Base-by-base conservation (phyloP, 2,329 filamentous ascomycete genomes). In the Grosmannia clavigera region DNA sequence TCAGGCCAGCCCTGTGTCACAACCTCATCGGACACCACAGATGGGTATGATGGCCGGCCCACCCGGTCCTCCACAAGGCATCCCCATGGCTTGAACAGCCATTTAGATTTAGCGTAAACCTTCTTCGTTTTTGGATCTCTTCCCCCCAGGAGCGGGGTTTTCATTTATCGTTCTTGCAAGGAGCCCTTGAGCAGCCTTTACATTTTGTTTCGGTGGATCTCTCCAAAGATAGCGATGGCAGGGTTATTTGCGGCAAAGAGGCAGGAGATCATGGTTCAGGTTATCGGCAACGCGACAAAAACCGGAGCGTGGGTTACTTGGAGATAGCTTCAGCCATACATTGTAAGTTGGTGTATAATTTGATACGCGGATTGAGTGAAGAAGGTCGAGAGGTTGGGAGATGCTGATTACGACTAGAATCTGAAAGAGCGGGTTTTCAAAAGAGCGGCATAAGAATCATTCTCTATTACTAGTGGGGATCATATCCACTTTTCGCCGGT, bases 11-110 rank as follows among this genome's bases (percentile, higher is more conserved):
- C 59, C 59, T 10, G 55, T 66, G 3, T 64, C 66, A 29, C 65
- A 64, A 25, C 60, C 63, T 5, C 66, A 69, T 54, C 68, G 65
- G 48, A 70, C 70, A 9, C 69, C 69, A 33, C 67, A 69, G 58
- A 71, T 71, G 68, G 63, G 65, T 16, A 67, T 67, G 55, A 65
- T 67, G 33, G 53, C 58, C 2, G 65, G 64, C 38, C 66, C 65
- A 14, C 64, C 63, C 5, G 58, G 65, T 25, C 55, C 59, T 11
- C 62, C 60, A 19, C 63, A 65, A 16, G 57, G 61, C 5, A 54
- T 63, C 7, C 62, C 61, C 0, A 65, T 64, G 63, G 60, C 56
- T 9, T 64, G 58, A 58, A 9, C 7, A 25, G 22, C 22, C 14
- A 33, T 40, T 3, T 11, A 35, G 46, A 25, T n/a, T 22, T 48